A percentile compares a stretch with the other conserved stretches of the same genome.
These are phyloP conservation scores for Cystoisospora suis DNA, from an alignment of 169 alveolate species.

Conservation along the genomic window DNA sequence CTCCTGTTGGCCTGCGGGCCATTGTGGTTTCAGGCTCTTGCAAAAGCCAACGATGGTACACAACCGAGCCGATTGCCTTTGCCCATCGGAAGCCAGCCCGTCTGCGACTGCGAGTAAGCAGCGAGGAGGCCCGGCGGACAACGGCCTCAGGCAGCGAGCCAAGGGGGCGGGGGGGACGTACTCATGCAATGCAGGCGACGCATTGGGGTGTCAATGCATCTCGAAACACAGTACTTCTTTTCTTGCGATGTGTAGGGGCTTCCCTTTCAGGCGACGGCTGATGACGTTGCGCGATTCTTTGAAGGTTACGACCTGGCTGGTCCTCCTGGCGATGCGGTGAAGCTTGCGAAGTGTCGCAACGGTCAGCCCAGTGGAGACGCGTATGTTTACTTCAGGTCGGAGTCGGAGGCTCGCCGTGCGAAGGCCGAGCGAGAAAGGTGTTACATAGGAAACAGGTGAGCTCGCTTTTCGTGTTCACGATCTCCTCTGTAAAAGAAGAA, in stretches of 20 bases:
- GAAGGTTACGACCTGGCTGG: conserved; percentile 30
- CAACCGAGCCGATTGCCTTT: conserved; percentile 9
- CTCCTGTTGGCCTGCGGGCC: background rate
- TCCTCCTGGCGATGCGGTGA: conserved; percentile 1
- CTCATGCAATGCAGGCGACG: no score
- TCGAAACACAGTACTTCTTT: background rate
- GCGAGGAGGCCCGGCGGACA: background rate
- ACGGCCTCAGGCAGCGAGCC: no score
- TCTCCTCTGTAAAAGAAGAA: no score
- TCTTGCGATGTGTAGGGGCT: background rate
- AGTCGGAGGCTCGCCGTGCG: conserved; percentile 24
- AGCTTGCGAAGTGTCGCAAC: background rate
- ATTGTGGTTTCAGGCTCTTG: background rate
- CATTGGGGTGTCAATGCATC: background rate
- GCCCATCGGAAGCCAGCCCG: background rate
- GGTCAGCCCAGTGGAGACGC: conserved; percentile 7
- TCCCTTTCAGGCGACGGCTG: background rate
- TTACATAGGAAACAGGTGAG: background rate
- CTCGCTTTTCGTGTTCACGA: no score
- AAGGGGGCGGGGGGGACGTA: no score
- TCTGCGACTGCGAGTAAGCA: conserved; percentile 8
- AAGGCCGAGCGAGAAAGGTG: background rate
- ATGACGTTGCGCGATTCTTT: background rate
- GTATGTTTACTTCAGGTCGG: background rate
- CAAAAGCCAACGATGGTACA: background rate